Evolutionary conservation across 2,329 filamentous ascomycete species (phyloP).

Genomic region (Cytospora chrysosperma): DNA sequence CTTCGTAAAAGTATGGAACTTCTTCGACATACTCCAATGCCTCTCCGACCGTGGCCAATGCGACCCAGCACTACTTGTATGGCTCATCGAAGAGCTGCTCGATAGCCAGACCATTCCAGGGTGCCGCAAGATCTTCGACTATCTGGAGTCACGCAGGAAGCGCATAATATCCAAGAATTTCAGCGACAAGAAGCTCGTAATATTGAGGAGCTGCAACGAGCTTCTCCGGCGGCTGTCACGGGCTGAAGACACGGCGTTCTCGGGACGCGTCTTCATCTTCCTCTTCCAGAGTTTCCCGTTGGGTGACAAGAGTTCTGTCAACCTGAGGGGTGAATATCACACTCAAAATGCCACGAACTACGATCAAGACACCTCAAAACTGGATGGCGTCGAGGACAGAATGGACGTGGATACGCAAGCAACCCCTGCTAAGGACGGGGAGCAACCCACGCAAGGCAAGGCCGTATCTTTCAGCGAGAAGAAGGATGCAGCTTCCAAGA

Average conservation of each 20-base stretch:
- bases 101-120: conserved; percentile 94
- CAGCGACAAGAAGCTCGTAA: conserved; percentile 80
- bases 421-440: conserved; percentile 36
- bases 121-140: conserved; percentile 90
- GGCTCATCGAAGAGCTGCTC: conserved; percentile 89
- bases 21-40: conserved; percentile 87
- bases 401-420: conserved; percentile 66
- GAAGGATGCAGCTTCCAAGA: conserved; percentile 43
- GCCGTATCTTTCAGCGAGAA: conserved; percentile 45
- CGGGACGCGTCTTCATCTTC: conserved; percentile 96
- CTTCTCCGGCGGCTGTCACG: conserved; percentile 89
- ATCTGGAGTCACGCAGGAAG: conserved; percentile 88
- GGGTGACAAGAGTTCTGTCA: conserved; percentile 95
- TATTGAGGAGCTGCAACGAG: conserved; percentile 94
- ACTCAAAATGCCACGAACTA: conserved; percentile 89
- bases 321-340: conserved; percentile 93
- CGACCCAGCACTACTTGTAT: conserved; percentile 80
- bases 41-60: conserved; percentile 77
- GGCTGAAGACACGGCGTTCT: conserved; percentile 95
- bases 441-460: conserved; percentile 39
- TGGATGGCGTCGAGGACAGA: conserved; percentile 41
- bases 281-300: conserved; percentile 97
- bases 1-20: conserved; percentile 87
- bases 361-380: conserved; percentile 54
- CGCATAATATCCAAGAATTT: conserved; percentile 79